Evolutionary conservation across 2,329 filamentous ascomycete species (phyloP), one percentile per base, ranked within the genome.

Genomic region (Thielaviopsis ethacetica): DNA sequence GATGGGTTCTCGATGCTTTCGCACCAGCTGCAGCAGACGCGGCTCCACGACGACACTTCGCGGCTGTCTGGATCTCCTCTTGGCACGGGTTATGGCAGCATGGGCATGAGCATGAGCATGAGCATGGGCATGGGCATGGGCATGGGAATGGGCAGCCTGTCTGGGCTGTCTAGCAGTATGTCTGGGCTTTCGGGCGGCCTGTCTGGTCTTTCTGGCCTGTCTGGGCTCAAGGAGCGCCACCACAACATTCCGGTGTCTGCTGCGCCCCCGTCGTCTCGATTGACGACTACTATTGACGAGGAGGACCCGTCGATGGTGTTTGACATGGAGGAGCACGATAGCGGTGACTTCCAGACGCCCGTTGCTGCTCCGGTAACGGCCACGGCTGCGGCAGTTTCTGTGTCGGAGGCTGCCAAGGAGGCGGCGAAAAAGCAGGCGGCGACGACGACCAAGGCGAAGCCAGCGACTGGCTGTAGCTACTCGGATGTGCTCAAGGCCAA

Each of bases 401-500:
- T 17, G 17, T 21, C 24, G n/a, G 53, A 51, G 10, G 44, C 9
- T 27, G 49, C 54, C 44, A 51, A 52, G 22, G 50, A 34, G 15
- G 47, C 38, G 15, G 34, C 44, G 17, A 21, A 34, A 44, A 55
- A 55, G 58, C 27, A 34, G 30, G 7, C 38, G 5, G 38, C 44
- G n/a, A n/a, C 21, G 44, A n/a, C 44, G 17, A n/a, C 44, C 44
- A 49, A 49, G 44, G 44, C 22, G 41, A 44, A 22, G 15, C 26
- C 54, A 17, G 51, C 56, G 34, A 24, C 54, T 50, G 56, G 52
- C 19, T 61, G 56, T 53, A 61, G 59, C 44, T 61, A 61, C 47
- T 58, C 59, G 21, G 56, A 52, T n/a, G 59, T 57, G 26, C 55
- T 61, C 19, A 61, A 61, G 59, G 56, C 59, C 26, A 60, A 60